These are phyloP conservation scores for Rhizopus sp. DNA, from an alignment of 371 early-diverging fungal genomes.

Conservation along the genomic window DNA sequence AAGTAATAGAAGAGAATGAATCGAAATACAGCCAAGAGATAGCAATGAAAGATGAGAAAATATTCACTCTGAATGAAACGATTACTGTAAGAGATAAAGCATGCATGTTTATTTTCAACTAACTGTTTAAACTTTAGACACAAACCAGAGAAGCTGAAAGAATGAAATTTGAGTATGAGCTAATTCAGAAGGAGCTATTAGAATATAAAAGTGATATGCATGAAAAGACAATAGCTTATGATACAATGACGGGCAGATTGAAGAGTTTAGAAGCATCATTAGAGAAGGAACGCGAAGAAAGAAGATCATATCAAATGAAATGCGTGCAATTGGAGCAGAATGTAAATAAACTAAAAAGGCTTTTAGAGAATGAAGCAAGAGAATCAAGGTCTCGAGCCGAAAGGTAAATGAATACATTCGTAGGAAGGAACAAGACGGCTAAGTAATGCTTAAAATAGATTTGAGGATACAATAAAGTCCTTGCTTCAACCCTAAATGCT, in stretches of 20 bases:
- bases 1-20: conserved; percentile 8
- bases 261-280: conserved; percentile 1
- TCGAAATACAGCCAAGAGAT: not conserved
- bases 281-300: conserved; percentile 17
- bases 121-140: not conserved
- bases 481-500: too few relatives aligned
- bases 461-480: not conserved
- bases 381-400: conserved; percentile 29
- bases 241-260: not conserved
- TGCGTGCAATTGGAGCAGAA: conserved; percentile 20
- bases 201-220: conserved; percentile 12
- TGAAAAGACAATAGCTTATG: conserved; percentile 14
- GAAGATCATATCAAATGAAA: conserved; percentile 12
- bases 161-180: not conserved
- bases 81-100: not conserved
- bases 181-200: conserved; percentile 7
- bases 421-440: not conserved
- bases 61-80: conserved; percentile 1
- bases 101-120: not conserved
- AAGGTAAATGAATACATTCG: conserved; percentile 12
- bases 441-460: conserved; percentile 1
- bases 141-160: not conserved
- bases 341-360: conserved; percentile 16
- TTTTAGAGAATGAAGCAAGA: conserved; percentile 26
- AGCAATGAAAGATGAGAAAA: not conserved